Evolutionary conservation across 768 basidiomycete species (phyloP).

Genomic region (Calocera cornea): DNA sequence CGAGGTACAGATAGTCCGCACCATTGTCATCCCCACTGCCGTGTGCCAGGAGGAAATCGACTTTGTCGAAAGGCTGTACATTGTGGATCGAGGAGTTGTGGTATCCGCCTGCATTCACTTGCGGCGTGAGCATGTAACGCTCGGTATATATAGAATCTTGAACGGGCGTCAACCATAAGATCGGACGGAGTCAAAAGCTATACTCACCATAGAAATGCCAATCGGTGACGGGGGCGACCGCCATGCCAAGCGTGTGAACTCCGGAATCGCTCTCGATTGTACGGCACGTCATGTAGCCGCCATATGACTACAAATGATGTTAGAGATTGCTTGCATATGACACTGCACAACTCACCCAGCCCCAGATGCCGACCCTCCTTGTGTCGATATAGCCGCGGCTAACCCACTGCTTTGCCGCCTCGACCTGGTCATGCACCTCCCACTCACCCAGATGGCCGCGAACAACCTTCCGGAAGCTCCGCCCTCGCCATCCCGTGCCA

Average conservation of each 20-base stretch:
- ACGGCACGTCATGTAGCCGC: slow-evolving; percentile 91
- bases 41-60: slow-evolving; percentile 75
- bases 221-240: slow-evolving; percentile 84
- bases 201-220: slow-evolving; percentile 65
- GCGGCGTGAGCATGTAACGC: slow-evolving; percentile 83
- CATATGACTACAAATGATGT: slow-evolving; percentile 56
- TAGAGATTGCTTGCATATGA: not conserved
- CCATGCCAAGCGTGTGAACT: slow-evolving; percentile 81
- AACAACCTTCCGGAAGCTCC: slow-evolving; percentile 73
- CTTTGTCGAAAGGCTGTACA: slow-evolving; percentile 70
- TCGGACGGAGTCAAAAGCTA: not conserved
- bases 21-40: slow-evolving; percentile 90
- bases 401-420: slow-evolving; percentile 79
- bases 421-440: slow-evolving; percentile 82
- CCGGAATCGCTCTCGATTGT: slow-evolving; percentile 81
- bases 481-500: slow-evolving; percentile 85
- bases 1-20: slow-evolving; percentile 6
- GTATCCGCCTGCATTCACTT: slow-evolving; percentile 74
- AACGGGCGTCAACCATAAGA: slow-evolving; percentile 3
- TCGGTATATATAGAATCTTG: slow-evolving; percentile 93
- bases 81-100: slow-evolving; percentile 74
- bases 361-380: slow-evolving; percentile 88
- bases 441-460: slow-evolving; percentile 76
- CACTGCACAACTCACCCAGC: slow-evolving; percentile 56
- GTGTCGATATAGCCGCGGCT: slow-evolving; percentile 78